Percentiles rank a stretch among this genome's conserved stretches.
phyloP scores from a whole-genome alignment of 768 basidiomycete genomes.

The Leccinum subtestaceum region DNA sequence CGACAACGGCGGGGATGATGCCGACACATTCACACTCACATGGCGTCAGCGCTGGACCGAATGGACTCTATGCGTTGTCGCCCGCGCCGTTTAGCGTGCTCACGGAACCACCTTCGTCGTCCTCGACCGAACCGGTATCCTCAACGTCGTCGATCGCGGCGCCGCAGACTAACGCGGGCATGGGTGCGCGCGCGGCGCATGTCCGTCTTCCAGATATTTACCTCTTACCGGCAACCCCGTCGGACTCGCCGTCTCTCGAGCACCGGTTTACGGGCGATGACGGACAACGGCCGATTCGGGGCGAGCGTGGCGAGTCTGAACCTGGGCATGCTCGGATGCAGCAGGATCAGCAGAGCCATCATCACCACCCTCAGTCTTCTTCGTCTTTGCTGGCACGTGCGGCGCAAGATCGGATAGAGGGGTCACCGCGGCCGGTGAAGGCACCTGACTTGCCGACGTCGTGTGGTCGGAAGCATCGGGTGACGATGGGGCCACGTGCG shows the following conservation, averaged over 20 bases:
- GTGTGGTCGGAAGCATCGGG: slow-evolving; percentile 41
- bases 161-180: background rate
- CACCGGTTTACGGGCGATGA: slow-evolving; percentile 7
- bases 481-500: slow-evolving; percentile 69
- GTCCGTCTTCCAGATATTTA: slow-evolving; percentile 29
- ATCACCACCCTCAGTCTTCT: background rate
- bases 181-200: background rate
- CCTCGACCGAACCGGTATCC: slow-evolving; percentile 19
- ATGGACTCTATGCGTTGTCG: slow-evolving; percentile 11
- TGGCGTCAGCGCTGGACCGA: background rate
- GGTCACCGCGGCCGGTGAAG: slow-evolving; percentile 18
- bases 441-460: slow-evolving; percentile 12
- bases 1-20: slow-evolving; percentile 9
- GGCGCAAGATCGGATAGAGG: slow-evolving; percentile 14
- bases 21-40: background rate
- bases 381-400: background rate
- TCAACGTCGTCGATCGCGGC: slow-evolving; percentile 13
- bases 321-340: slow-evolving; percentile 5
- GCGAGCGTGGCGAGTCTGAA: background rate
- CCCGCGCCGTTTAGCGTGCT: slow-evolving; percentile 28
- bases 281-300: background rate
- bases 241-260: slow-evolving; percentile 19
- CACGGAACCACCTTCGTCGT: slow-evolving; percentile 19
- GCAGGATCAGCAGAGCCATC: background rate
- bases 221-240: slow-evolving; percentile 27